phyloP scores from a whole-genome alignment of 352 stramenopile species.

The Lagenidium giganteum region DNA sequence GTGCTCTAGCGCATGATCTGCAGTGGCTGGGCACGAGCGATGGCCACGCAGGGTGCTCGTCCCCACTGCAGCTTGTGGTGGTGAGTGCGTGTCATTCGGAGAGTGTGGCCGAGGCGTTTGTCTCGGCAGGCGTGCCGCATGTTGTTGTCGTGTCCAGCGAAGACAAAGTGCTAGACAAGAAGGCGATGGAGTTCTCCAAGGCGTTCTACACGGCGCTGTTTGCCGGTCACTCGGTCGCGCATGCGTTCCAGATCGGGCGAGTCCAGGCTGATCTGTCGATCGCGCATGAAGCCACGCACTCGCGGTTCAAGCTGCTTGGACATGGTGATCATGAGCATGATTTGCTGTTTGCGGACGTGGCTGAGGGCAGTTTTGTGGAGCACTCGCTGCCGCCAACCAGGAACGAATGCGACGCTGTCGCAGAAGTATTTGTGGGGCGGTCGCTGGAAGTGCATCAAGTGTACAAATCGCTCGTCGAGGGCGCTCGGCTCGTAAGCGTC shows the following conservation, averaged over 20 bases:
- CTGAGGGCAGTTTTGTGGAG: slow-evolving; percentile 47
- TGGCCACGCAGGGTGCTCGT: slow-evolving; percentile 49
- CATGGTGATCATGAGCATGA: slow-evolving; percentile 74
- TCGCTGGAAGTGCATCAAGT: slow-evolving; percentile 79
- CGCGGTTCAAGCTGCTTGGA: slow-evolving; percentile 79
- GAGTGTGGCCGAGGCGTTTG: slow-evolving; percentile 83
- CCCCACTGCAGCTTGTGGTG: slow-evolving; percentile 85
- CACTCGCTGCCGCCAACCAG: slow-evolving; percentile 42
- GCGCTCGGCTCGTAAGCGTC: slow-evolving; percentile 65
- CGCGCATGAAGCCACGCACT: slow-evolving; percentile 30
- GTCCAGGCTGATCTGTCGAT: slow-evolving; percentile 71
- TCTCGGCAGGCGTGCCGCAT: slow-evolving; percentile 84
- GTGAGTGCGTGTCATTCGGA: slow-evolving; percentile 89
- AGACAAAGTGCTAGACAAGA: slow-evolving; percentile 83
- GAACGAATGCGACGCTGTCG: slow-evolving; percentile 75
- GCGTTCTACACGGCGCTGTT: slow-evolving; percentile 89
- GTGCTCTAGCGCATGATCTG: too few species aligned
- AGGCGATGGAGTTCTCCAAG: slow-evolving; percentile 84
- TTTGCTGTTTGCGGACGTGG: slow-evolving; percentile 59
- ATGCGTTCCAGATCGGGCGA: slow-evolving; percentile 82
- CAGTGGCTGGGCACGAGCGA: too few species aligned
- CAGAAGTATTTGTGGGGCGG: slow-evolving; percentile 67
- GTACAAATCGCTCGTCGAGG: slow-evolving; percentile 75
- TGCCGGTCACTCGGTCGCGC: slow-evolving; percentile 61
- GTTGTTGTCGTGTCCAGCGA: slow-evolving; percentile 87